Evolutionary conservation across 2,329 filamentous ascomycete genomes (phyloP), one percentile per base, ranked within the genome.

Genomic region (Trichoderma atrobrunneum): DNA sequence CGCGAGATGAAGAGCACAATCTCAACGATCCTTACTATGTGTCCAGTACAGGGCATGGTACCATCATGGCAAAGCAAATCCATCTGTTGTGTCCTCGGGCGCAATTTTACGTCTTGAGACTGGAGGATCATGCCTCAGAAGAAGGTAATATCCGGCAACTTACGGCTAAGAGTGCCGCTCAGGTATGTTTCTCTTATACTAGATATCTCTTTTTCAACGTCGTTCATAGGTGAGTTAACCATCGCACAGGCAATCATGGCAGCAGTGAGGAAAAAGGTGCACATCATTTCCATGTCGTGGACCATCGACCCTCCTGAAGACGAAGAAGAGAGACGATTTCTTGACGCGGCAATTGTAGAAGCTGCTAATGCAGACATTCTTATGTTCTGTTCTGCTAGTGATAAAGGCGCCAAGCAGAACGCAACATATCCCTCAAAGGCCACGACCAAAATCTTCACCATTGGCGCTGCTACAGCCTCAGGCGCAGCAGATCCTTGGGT

Each of bases 231-330:
- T 12, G 21, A 6, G 14, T 21, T 72, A 28, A 72, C 43, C 24
- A 21, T 24, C 6, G 14, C 62, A 16, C 43, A 81, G 77, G 81
- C 81, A 5, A 77, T 82, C 8, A 67, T 70, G 24, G 78, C 75
- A 28, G 80, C 81, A 1, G 73, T 79, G 1, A 66, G 73, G 18
- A 75, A 77, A 30, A 73, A 76, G 3, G 80, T 82, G 0, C 74
- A 81, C 51, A 79, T 82, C 48, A 82, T 83, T 60, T 81, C 79
- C 61, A 82, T 82, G 78, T 80, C 78, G 1, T 83, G 80, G 81
- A 81, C 79, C 1, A 79, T 82, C n/a, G 73, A 75, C 4, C 66
- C 69, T 36, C 71, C 71, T 8, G 71, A 72, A 34, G 71, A 72
- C 18, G 71, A 72, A n/a, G 71, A 72, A 36, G 73, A 73, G 62